Evolutionary conservation across 768 basidiomycete species (phyloP).

Genomic region (Termitomyces sp.): DNA sequence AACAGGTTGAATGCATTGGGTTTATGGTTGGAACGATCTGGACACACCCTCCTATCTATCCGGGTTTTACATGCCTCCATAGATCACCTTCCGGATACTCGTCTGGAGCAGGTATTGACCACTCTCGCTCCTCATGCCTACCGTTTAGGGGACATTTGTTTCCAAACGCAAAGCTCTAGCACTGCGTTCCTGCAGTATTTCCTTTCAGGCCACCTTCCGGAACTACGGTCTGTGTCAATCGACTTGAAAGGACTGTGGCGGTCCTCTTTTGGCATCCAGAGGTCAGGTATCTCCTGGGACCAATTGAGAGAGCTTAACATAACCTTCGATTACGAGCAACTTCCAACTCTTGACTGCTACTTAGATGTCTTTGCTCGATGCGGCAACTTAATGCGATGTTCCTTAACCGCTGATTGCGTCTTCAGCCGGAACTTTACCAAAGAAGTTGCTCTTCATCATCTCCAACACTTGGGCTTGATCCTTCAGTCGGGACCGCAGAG

Average conservation of each 20-base stretch:
- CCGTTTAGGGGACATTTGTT: constrained; percentile 35
- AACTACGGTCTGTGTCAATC: constrained; percentile 30
- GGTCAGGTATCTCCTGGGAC: constrained; percentile 34
- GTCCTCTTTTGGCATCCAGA: constrained; percentile 22
- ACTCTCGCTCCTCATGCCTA: constrained; percentile 29
- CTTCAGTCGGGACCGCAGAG: constrained; percentile 24
- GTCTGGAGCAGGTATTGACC: constrained; percentile 25
- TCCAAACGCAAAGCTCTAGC: constrained; percentile 30
- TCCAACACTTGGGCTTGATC: constrained; percentile 31
- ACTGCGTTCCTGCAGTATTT: constrained; percentile 23
- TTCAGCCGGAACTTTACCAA: constrained; percentile 15
- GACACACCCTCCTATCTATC: constrained; percentile 29
- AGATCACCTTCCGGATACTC: constrained; percentile 17
- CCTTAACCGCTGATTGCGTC: constrained; percentile 29
- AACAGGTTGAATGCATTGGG: constrained; percentile 24
- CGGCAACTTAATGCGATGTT: constrained; percentile 28
- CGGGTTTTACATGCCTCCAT: constrained; percentile 25
- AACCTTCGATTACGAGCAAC: constrained; percentile 28
- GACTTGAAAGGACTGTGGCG: constrained; percentile 25
- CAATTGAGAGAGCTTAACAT: constrained; percentile 37
- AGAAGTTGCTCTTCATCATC: constrained; percentile 23
- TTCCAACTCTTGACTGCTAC: constrained; percentile 35
- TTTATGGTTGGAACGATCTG: constrained; percentile 37
- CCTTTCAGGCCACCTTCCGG: constrained; percentile 22
- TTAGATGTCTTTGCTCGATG: constrained; percentile 30